Evolutionary conservation across 306 rosid species (phyloP), one percentile per base, ranked within the genome.

Genomic region (Cajanus cajan): DNA sequence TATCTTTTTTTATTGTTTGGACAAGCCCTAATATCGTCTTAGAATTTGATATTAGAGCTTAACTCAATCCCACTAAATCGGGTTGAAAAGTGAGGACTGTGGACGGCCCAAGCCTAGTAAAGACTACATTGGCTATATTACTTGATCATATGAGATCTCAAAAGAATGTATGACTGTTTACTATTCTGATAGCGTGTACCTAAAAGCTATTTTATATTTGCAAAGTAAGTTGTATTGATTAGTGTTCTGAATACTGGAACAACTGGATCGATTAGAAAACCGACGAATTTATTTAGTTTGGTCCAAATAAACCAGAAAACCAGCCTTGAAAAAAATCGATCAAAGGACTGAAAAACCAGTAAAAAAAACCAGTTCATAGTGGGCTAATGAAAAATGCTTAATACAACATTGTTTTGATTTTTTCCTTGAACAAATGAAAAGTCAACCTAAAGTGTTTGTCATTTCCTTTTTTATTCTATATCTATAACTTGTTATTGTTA

Each of bases 151-250:
- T 19, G 3, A 52, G 11, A 19, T 52, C 28, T 52, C 6, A 19
- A 19, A 0, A 37, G 44, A 45, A 75, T 68, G 39, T 69, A 28
- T 64, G 39, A 64, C 62, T 48, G 19, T 25, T 63, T 72, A 73
- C 59, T 37, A 41, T 73, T 65, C 40, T 50, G 41, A 15, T 63
- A 55, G 34, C 19, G 19, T 41, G 59, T 19, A 54, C 71, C 16
- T 19, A 80, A 8, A 71, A 73, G 67, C 31, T 73, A 31, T 22
- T 7, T 45, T 79, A 21, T 25, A 48, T 6, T 14, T 59, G 72
- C 64, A 61, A 61, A 59, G 71, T 24, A 34, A 45, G 36, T 71
- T 70, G 18, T 78, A 45, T 13, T 8, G 57, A 69, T 78, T 13
- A 15, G 54, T 47, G 6, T 15, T 47, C 15, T 47, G 54, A 47